These are phyloP conservation scores for Panicum virgatum DNA, from an alignment of 202 grass and related monocot genomes.

Conservation along the genomic window DNA sequence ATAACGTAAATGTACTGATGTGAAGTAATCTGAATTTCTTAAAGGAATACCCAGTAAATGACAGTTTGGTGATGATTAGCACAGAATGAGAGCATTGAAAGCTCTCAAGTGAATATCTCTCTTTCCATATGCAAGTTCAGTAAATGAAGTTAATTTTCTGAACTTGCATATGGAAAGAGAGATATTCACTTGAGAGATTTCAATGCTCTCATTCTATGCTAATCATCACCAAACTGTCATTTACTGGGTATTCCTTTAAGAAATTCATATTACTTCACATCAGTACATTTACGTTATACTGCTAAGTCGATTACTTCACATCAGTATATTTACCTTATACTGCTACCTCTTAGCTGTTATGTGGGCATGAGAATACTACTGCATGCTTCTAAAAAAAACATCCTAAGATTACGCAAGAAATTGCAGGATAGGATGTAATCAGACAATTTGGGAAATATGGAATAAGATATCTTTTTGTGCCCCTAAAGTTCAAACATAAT, in stretches of 20 bases:
- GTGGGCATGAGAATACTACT: conserved; percentile 23
- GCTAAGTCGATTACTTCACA: conserved; percentile 9
- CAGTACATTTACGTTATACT: conserved; percentile 2
- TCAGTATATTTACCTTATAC: neutral
- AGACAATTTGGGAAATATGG: conserved; percentile 23
- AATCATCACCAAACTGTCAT: conserved; percentile 19
- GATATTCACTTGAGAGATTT: neutral
- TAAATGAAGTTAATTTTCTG: neutral
- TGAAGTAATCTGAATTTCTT: conserved; percentile 6
- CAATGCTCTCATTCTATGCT: neutral
- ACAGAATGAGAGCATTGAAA: neutral
- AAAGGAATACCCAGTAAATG: neutral
- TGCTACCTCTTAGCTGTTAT: conserved; percentile 8
- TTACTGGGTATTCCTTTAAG: neutral
- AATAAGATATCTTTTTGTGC: conserved; percentile 55
- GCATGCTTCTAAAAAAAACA: conserved; percentile 10
- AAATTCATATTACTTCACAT: conserved; percentile 9
- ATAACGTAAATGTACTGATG: conserved; percentile 7
- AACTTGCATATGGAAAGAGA: neutral
- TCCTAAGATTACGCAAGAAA: conserved; percentile 27
- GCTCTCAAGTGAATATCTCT: neutral
- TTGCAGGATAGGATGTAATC: conserved; percentile 3
- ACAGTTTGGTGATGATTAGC: conserved; percentile 13
- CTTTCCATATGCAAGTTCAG: neutral
- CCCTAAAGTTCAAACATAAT: conserved; percentile 65